A percentile compares a stretch with the other conserved stretches of the same genome.
Evolutionary conservation across 2,329 filamentous ascomycete species (phyloP).

Genomic region (Fulvia fulva): DNA sequence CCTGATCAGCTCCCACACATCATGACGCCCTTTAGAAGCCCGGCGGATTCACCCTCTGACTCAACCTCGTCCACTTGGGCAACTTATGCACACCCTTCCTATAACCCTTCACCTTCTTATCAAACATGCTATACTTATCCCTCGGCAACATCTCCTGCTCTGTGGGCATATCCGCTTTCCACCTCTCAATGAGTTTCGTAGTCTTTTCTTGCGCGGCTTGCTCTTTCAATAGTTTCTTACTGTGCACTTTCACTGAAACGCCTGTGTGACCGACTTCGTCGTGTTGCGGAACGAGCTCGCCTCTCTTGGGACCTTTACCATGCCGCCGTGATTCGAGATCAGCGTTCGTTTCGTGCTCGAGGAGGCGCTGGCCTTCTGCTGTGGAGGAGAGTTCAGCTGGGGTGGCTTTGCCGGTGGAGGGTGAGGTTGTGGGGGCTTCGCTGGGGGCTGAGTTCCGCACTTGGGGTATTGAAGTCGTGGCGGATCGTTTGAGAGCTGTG

Average conservation of each 20-base stretch:
- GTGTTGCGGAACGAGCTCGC: slow-evolving; percentile 23
- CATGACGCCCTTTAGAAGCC: slow-evolving; percentile 65
- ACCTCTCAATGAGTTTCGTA: slow-evolving; percentile 74
- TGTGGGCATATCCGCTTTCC: slow-evolving; percentile 93
- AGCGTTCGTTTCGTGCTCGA: slow-evolving; percentile 14
- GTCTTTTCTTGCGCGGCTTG: slow-evolving; percentile 48
- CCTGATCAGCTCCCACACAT: background rate
- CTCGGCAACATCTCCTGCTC: slow-evolving; percentile 92
- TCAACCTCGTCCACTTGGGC: slow-evolving; percentile 86
- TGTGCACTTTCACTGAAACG: slow-evolving; percentile 10
- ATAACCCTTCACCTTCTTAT: slow-evolving; percentile 91
- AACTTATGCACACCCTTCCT: slow-evolving; percentile 88
- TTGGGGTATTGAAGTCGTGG: slow-evolving; percentile 1
- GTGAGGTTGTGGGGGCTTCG: slow-evolving; percentile 6
- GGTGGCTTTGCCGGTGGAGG: slow-evolving; percentile 19
- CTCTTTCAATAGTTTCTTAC: slow-evolving; percentile 19
- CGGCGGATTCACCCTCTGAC: slow-evolving; percentile 87
- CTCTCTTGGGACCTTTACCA: slow-evolving; percentile 31
- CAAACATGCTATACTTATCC: slow-evolving; percentile 98
- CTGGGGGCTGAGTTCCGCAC: background rate
- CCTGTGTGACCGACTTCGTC: slow-evolving; percentile 2
- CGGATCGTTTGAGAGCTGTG: slow-evolving; percentile 37
- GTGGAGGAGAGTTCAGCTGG: slow-evolving; percentile 28
- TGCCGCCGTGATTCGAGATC: slow-evolving; percentile 24
- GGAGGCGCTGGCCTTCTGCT: slow-evolving; percentile 31